A percentile compares a stretch with the other conserved stretches of the same genome.
These are phyloP conservation scores for Backusella australiensis DNA, from an alignment of 192 early-diverging fungal species.

Conservation along the genomic window DNA sequence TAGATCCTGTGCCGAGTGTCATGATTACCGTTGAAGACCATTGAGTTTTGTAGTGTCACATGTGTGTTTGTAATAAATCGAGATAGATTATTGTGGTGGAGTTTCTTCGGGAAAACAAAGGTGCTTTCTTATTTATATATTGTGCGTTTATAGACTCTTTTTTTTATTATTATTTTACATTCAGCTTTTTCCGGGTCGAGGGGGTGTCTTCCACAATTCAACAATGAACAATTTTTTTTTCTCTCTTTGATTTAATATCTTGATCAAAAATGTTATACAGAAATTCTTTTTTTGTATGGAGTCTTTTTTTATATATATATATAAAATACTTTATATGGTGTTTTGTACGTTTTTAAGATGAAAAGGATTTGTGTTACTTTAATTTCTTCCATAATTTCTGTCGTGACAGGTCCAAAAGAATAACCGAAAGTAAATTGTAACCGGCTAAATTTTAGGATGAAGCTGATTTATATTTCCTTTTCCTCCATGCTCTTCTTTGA, in stretches of 20 bases:
- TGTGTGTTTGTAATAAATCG: not conserved
- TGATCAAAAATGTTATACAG: constrained; percentile 2
- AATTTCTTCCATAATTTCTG: not conserved
- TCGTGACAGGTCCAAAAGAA: not conserved
- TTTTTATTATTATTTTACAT: not conserved
- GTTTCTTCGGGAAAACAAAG: not conserved
- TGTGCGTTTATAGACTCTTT: not conserved
- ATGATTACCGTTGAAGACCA: constrained; percentile 13
- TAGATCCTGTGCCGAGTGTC: not conserved
- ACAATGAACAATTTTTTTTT: not conserved
- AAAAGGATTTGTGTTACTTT: not conserved
- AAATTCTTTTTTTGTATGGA: not conserved
- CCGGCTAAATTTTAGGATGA: not conserved
- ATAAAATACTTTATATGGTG: not conserved
- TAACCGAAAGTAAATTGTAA: not conserved
- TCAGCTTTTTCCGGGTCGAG: not conserved
- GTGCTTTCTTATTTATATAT: not conserved
- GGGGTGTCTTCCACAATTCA: not conserved
- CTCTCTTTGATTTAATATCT: not conserved
- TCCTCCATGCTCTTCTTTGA: not conserved
- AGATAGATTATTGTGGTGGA: not conserved
- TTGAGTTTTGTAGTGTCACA: not conserved
- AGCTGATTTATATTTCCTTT: not conserved
- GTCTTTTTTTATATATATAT: not conserved
- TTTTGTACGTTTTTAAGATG: not conserved